Conservation (phyloP, 2,329 filamentous ascomycete species). For the Alternaria arbusti region DNA sequence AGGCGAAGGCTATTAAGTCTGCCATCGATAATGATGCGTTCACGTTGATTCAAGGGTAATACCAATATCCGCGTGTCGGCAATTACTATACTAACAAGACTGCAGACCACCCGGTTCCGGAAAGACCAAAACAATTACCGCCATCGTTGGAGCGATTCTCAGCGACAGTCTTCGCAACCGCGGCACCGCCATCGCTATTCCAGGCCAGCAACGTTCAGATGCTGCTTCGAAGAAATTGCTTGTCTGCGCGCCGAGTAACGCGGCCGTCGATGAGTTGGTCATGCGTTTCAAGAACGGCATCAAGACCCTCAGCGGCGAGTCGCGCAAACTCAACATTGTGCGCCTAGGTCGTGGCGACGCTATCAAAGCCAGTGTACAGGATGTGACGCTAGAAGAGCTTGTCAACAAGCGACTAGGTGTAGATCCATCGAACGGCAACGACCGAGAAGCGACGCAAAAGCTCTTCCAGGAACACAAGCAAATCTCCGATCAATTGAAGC, state of each 20-base stretch:
- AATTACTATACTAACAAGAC: constrained; percentile 23
- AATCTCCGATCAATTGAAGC: constrained; percentile 69
- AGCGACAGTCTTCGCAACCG: constrained; percentile 62
- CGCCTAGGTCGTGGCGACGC: constrained; percentile 90
- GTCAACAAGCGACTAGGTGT: constrained; percentile 74
- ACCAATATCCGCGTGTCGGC: not conserved
- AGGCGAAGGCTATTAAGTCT: constrained; percentile 89
- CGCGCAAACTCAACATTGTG: constrained; percentile 82
- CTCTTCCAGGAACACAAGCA: constrained; percentile 73
- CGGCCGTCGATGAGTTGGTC: constrained; percentile 94
- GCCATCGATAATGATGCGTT: constrained; percentile 96
- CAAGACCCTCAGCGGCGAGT: constrained; percentile 74
- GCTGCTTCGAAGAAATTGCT: constrained; percentile 78
- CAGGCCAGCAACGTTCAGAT: constrained; percentile 40
- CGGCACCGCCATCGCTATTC: constrained; percentile 55
- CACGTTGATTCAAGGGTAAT: constrained; percentile 86
- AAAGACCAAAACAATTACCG: constrained; percentile 97
- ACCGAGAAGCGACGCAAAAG: constrained; percentile 62
- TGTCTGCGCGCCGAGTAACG: constrained; percentile 98
- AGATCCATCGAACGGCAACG: constrained; percentile 47
- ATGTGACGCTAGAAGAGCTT: constrained; percentile 92
- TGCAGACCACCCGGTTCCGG: constrained; percentile 87
- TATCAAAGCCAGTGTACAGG: constrained; percentile 85
- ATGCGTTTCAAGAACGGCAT: constrained; percentile 89
- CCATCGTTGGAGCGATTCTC: constrained; percentile 88